These are phyloP conservation scores for Canavalia gladiata DNA, from an alignment of 306 rosid species.

Conservation along the genomic window DNA sequence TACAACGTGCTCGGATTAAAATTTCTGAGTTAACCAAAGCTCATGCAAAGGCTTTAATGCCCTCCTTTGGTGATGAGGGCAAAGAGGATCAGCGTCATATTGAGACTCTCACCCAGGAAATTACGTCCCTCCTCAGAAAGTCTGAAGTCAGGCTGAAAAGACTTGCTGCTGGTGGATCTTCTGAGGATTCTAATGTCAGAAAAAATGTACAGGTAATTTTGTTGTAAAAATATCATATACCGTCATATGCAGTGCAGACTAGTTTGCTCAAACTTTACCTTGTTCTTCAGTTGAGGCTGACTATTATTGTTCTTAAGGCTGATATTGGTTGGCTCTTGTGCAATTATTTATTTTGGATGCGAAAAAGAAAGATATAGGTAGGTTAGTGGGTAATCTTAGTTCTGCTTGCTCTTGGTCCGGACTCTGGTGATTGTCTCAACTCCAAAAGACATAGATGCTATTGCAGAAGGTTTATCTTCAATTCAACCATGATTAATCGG, in stretches of 20 bases:
- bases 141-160: slow-evolving; percentile 69
- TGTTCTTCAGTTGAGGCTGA: slow-evolving; percentile 9
- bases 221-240: background rate
- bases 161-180: slow-evolving; percentile 61
- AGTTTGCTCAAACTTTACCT: background rate
- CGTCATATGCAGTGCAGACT: background rate
- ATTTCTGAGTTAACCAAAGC: slow-evolving; percentile 74
- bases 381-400: slow-evolving; percentile 6
- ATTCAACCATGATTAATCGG: background rate
- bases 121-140: slow-evolving; percentile 71
- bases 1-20: slow-evolving; percentile 66
- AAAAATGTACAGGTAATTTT: slow-evolving; percentile 81
- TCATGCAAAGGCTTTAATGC: slow-evolving; percentile 79
- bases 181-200: slow-evolving; percentile 75
- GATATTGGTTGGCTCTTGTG: background rate
- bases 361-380: slow-evolving; percentile 8
- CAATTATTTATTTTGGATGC: slow-evolving; percentile 2
- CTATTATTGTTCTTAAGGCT: slow-evolving; percentile 26
- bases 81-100: slow-evolving; percentile 72
- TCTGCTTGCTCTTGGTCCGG: slow-evolving; percentile 3
- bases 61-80: slow-evolving; percentile 82
- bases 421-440: background rate
- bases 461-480: slow-evolving; percentile 9
- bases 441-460: background rate
- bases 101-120: slow-evolving; percentile 73